Base-by-base conservation (phyloP, 768 basidiomycete genomes). In the Boletellus emodensis region DNA sequence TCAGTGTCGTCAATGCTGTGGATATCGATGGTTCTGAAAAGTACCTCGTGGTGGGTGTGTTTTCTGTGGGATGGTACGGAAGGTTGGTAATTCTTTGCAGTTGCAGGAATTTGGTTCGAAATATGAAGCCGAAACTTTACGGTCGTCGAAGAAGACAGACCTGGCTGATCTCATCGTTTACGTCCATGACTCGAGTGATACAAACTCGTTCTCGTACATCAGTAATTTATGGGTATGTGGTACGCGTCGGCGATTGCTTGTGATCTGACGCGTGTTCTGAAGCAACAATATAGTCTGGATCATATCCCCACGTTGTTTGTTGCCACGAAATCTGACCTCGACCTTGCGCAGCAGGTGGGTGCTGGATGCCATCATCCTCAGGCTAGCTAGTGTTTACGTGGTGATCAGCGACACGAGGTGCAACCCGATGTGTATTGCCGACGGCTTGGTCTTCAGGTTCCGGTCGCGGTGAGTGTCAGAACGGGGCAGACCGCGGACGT, bases 181-280 rank as follows among this genome's bases (percentile, higher is more conserved):
- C 65, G 93, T 97, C 30, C 85, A 97, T 62, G 95, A 99, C 70
- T 97, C 94, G 41, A 94, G 91, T 64, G 95, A 99, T 66, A 97
- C 95, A 36, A 98, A 99, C 71, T 96, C 93, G 10, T 99, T 99
- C 68, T 94, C 92, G 41, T 96, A 98, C 71, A 93, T 99, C 67
- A 94, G 92, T 60, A 96, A 95, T 72, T 74, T 97, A 61, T 82
- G 95, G 67, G 94, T 95, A 65, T 50, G 81, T 71, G 38, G 28
- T 59, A 37, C 14, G 48, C 13, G 38, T 44, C 17, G 11, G 44
- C n/a, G 15, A 32, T 33, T 20, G 28, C 45, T 22, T 20, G 18
- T 49, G 26, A 32, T 51, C 60, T 63, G 58, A 59, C 54, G 57
- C 40, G 40, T 35, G 33, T 63, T 49, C 40, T 46, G 33, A 70